Evolutionary conservation across 179 eudicot genomes (phyloP), one percentile per base, ranked within the genome.

Genomic region (Carnegiea gigantea): DNA sequence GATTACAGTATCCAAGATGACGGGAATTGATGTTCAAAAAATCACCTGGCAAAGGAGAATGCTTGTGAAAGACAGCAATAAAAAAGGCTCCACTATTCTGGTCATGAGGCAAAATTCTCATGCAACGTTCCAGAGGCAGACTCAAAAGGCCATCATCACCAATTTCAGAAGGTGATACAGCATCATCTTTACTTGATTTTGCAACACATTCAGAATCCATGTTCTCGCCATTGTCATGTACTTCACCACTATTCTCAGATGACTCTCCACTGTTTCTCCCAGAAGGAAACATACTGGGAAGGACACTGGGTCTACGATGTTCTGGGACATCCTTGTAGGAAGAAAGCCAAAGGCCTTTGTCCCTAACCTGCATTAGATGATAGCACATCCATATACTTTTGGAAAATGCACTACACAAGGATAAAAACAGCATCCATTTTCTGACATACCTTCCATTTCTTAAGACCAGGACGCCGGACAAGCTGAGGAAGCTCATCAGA

Each of bases 31-130:
- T 33, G 64, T 57, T 74, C 9, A 24, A 48, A 40, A 40, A 83
- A 33, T 86, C 88, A 96, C 99, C 93, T 79, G 98, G 96, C 77
- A 91, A 84, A 79, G 88, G 83, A 79, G 97, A 90, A 80, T 82
- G 86, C 78, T 96, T 96, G 82, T 89, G 92, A 77, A 96, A 87
- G 81, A 96, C 93, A 13, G 98, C 97, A 82, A 96, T 89, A 84
- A 96, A 96, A 87, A 96, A 96, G 81, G 99, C 93, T 76, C 99
- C 99, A 76, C 86, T 90, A 83, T 94, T 94, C 85, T 96, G 96
- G 84, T 96, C 98, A 89, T 96, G 99, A 73, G 99, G 99, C 78
- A 96, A 90, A 87, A 96, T 91, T 86, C 99, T 90, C 96, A 96
- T 92, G 85, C 99, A 96, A 68, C 87, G 93, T 84, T 94, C 99